Conservation (phyloP, 2,329 filamentous ascomycete species). For the Raffaelea albimanens region DNA sequence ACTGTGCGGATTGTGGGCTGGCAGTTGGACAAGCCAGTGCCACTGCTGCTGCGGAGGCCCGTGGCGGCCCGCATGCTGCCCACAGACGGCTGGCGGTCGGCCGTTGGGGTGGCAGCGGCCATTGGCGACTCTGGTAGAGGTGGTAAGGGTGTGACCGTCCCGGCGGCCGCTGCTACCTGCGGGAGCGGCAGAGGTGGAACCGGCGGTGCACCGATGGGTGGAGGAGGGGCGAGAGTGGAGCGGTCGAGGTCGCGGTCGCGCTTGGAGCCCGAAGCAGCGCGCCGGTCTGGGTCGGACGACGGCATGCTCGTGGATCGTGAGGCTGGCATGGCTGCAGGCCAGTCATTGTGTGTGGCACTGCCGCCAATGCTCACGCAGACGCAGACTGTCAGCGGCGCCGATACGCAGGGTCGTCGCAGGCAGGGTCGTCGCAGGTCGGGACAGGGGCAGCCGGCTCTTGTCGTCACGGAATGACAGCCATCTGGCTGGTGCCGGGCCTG, state of each 20-base stretch:
- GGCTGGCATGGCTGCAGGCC: background rate
- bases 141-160: conserved; percentile 9
- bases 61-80: background rate
- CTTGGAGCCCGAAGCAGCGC: conserved; percentile 11
- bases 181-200: conserved; percentile 9
- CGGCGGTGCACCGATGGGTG: conserved; percentile 2
- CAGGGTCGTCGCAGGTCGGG: too few species aligned
- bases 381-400: too few species aligned
- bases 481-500: too few species aligned
- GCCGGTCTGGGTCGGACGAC: conserved; percentile 5
- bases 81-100: conserved; percentile 16
- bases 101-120: conserved; percentile 13
- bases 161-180: conserved; percentile 6
- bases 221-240: background rate
- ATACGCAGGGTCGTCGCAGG: too few species aligned
- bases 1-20: conserved; percentile 51
- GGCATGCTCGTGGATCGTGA: background rate
- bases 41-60: background rate
- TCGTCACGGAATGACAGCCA: too few species aligned
- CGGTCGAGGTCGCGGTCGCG: conserved; percentile 10
- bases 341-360: background rate
- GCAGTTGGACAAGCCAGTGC: background rate
- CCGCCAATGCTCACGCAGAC: too few species aligned
- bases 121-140: conserved; percentile 18
- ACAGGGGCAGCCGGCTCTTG: too few species aligned